These are phyloP conservation scores for Vitis hybrid DNA, from an alignment of 177 flowering plant species.

Conservation along the genomic window DNA sequence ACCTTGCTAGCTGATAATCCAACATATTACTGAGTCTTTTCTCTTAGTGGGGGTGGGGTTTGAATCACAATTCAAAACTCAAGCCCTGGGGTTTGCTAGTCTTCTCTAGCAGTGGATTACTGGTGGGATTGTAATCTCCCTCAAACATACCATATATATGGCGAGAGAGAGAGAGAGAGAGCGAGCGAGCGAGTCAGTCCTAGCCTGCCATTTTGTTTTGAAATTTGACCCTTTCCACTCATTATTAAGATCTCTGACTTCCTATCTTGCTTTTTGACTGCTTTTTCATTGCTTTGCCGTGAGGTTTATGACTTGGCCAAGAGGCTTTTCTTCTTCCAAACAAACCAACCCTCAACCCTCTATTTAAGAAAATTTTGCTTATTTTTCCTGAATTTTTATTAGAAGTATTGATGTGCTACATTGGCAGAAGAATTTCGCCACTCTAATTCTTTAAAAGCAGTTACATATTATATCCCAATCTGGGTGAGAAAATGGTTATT, in stretches of 20 bases:
- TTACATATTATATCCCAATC: too few relatives aligned
- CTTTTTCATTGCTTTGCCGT: constrained; percentile 6
- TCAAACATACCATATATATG: too few relatives aligned
- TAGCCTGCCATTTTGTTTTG: not conserved
- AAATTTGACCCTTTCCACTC: not conserved
- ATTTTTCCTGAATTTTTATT: not conserved
- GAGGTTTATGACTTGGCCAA: constrained; percentile 8
- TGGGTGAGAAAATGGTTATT: too few relatives aligned
- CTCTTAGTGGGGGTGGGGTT: not conserved
- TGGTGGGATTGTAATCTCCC: not conserved
- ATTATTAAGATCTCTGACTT: not conserved
- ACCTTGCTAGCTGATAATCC: constrained; percentile 29
- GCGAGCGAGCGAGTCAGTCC: not conserved
- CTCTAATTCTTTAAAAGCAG: too few relatives aligned
- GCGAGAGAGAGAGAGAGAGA: not conserved
- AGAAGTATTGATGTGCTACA: not conserved
- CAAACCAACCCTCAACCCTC: not conserved
- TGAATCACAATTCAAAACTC: not conserved
- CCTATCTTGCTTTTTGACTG: constrained; percentile 1
- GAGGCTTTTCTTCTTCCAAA: not conserved
- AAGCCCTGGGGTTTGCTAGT: not conserved
- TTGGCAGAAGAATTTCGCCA: too few relatives aligned
- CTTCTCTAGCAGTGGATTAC: not conserved
- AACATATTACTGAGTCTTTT: constrained; percentile 15
- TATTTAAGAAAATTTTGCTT: too few relatives aligned